phyloP scores from a whole-genome alignment of 2,329 filamentous ascomycete species.

The Fusarium torulosum region DNA sequence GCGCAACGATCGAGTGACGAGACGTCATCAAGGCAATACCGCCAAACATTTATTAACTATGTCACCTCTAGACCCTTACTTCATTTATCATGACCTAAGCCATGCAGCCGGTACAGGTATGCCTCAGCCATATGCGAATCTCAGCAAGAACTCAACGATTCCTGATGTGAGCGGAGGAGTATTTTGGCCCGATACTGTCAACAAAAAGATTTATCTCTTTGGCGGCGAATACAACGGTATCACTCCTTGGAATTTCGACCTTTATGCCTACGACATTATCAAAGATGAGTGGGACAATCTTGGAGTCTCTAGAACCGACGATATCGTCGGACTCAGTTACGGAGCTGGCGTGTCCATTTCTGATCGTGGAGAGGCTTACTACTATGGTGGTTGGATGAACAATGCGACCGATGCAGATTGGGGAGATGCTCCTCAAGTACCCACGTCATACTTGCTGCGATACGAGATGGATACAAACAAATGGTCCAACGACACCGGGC shows the following conservation, averaged over 20 bases:
- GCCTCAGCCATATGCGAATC: constrained; percentile 67
- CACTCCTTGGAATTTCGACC: constrained; percentile 60
- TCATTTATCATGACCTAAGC: constrained; percentile 70
- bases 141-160: constrained; percentile 70
- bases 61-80: constrained; percentile 36
- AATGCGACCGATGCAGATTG: constrained; percentile 65
- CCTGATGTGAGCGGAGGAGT: constrained; percentile 61
- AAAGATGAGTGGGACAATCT: constrained; percentile 68
- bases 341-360: constrained; percentile 69
- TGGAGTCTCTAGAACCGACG: constrained; percentile 51
- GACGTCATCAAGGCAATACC: not conserved
- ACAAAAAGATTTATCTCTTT: constrained; percentile 73
- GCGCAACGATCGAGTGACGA: not conserved
- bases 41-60: constrained; percentile 17
- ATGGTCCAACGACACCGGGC: constrained; percentile 67
- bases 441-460: constrained; percentile 65
- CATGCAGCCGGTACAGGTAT: constrained; percentile 57
- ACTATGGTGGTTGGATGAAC: constrained; percentile 73
- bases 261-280: constrained; percentile 70
- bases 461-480: constrained; percentile 67
- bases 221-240: constrained; percentile 69
- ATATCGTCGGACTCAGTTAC: constrained; percentile 64
- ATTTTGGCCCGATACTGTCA: constrained; percentile 71
- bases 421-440: constrained; percentile 59
- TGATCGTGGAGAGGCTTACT: constrained; percentile 68